phyloP scores from a whole-genome alignment of 2,329 filamentous ascomycete genomes.

The Clarireedia homoeocarpa region DNA sequence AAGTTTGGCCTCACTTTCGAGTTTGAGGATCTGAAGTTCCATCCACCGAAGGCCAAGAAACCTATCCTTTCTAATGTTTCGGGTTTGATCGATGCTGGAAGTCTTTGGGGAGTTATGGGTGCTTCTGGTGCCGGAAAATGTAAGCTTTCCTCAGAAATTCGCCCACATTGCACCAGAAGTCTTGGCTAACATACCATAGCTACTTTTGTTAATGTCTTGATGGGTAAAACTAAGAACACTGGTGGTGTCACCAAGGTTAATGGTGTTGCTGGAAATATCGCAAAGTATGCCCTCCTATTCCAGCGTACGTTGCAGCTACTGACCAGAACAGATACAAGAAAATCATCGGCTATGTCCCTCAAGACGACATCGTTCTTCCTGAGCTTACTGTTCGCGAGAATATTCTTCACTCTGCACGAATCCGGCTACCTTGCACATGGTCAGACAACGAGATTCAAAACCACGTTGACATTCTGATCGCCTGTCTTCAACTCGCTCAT shows the following conservation, averaged over 20 bases:
- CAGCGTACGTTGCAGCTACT: background rate
- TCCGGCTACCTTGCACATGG: slow-evolving; percentile 46
- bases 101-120: slow-evolving; percentile 52
- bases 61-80: slow-evolving; percentile 46
- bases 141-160: slow-evolving; percentile 9
- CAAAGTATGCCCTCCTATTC: slow-evolving; percentile 15
- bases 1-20: slow-evolving; percentile 47
- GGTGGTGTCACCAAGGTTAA: slow-evolving; percentile 46
- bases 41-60: slow-evolving; percentile 36
- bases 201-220: slow-evolving; percentile 53
- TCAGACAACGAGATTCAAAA: slow-evolving; percentile 39
- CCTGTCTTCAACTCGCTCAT: slow-evolving; percentile 37
- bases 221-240: slow-evolving; percentile 48
- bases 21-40: slow-evolving; percentile 42
- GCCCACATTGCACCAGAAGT: background rate
- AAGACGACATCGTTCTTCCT: slow-evolving; percentile 52
- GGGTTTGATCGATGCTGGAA: slow-evolving; percentile 45
- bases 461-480: slow-evolving; percentile 49
- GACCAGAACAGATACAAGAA: slow-evolving; percentile 42
- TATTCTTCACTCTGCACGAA: slow-evolving; percentile 49
- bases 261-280: slow-evolving; percentile 23
- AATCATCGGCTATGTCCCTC: slow-evolving; percentile 53
- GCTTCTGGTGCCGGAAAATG: slow-evolving; percentile 51
- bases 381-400: slow-evolving; percentile 56
- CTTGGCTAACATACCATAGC: slow-evolving; percentile 21